A percentile compares a stretch with the other conserved stretches of the same genome.
Conservation (phyloP, 768 basidiomycete species). For the Clavaria fumosa region DNA sequence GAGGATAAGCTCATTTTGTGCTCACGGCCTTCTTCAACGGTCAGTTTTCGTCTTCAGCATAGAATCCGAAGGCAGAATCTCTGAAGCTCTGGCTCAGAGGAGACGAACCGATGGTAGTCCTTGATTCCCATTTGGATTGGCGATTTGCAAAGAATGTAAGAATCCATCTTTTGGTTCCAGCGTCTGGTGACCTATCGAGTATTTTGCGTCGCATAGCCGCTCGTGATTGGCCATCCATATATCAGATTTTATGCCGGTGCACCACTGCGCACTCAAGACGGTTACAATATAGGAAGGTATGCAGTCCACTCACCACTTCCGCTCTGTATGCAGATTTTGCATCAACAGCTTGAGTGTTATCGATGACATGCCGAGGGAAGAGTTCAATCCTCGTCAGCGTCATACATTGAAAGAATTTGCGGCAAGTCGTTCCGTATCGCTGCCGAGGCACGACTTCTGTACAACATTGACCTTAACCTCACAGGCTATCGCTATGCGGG, state of each 20-base stretch:
- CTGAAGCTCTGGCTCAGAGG: slow-evolving; percentile 32
- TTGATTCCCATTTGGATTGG: slow-evolving; percentile 76
- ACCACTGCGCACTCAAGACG: slow-evolving; percentile 77
- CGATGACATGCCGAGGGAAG: slow-evolving; percentile 66
- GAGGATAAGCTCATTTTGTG: slow-evolving; percentile 62
- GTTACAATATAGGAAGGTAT: slow-evolving; percentile 77
- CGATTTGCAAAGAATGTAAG: slow-evolving; percentile 72
- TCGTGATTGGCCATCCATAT: slow-evolving; percentile 47
- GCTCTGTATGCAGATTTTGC: background rate
- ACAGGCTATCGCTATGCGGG: slow-evolving; percentile 77
- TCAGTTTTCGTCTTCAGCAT: slow-evolving; percentile 18
- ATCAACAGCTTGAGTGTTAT: slow-evolving; percentile 58
- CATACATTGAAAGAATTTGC: slow-evolving; percentile 94
- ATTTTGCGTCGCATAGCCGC: slow-evolving; percentile 31
- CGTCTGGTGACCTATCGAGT: slow-evolving; percentile 1
- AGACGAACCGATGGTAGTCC: slow-evolving; percentile 76
- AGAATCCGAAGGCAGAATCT: slow-evolving; percentile 5
- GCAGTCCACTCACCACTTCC: slow-evolving; percentile 10
- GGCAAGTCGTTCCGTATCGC: slow-evolving; percentile 20
- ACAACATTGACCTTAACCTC: slow-evolving; percentile 14
- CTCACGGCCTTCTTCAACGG: slow-evolving; percentile 72
- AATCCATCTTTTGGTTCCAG: slow-evolving; percentile 2
- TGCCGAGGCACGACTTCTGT: no score
- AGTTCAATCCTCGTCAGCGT: slow-evolving; percentile 78
- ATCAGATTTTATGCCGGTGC: slow-evolving; percentile 88